These are phyloP conservation scores for Cutaneotrichosporon arboriforme DNA, from an alignment of 1,284 basidiomycete genomes.

Conservation along the genomic window DNA sequence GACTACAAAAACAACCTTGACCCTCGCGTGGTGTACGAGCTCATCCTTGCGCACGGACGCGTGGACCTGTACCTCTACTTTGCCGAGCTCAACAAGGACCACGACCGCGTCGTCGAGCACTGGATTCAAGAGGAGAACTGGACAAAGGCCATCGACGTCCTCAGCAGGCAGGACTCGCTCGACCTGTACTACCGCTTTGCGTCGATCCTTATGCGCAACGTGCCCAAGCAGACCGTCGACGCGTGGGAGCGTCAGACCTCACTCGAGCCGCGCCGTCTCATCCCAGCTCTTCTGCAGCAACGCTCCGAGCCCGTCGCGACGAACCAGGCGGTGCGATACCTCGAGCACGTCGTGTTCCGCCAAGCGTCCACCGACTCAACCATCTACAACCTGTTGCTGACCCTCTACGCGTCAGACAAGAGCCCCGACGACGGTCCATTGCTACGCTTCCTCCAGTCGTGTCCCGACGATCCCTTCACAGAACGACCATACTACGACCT, in stretches of 20 bases:
- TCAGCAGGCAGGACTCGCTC: slow-evolving; percentile 77
- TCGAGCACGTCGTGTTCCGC: slow-evolving; percentile 71
- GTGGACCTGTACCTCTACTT: slow-evolving; percentile 89
- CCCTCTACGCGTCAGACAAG: slow-evolving; percentile 63
- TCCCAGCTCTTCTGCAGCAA: slow-evolving; percentile 81
- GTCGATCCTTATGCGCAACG: slow-evolving; percentile 76
- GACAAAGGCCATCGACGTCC: slow-evolving; percentile 78
- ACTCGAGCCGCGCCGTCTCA: slow-evolving; percentile 75
- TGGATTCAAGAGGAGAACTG: slow-evolving; percentile 90
- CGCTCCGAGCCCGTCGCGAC: slow-evolving; percentile 51
- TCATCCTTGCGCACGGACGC: slow-evolving; percentile 88
- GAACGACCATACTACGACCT: slow-evolving; percentile 90
- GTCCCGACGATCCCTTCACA: slow-evolving; percentile 74
- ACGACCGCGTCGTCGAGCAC: slow-evolving; percentile 80
- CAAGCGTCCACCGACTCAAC: slow-evolving; percentile 71
- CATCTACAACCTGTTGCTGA: slow-evolving; percentile 90
- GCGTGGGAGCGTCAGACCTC: slow-evolving; percentile 78
- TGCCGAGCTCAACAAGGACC: slow-evolving; percentile 76
- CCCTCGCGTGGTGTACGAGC: slow-evolving; percentile 76
- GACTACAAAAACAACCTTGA: slow-evolving; percentile 89
- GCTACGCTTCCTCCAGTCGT: slow-evolving; percentile 76
- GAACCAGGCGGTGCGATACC: slow-evolving; percentile 82
- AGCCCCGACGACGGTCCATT: slow-evolving; percentile 68
- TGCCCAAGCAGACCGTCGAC: slow-evolving; percentile 82
- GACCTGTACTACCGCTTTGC: slow-evolving; percentile 93